Base-by-base conservation (phyloP, 1,284 basidiomycete species). In the Ganoderma meredithae region DNA sequence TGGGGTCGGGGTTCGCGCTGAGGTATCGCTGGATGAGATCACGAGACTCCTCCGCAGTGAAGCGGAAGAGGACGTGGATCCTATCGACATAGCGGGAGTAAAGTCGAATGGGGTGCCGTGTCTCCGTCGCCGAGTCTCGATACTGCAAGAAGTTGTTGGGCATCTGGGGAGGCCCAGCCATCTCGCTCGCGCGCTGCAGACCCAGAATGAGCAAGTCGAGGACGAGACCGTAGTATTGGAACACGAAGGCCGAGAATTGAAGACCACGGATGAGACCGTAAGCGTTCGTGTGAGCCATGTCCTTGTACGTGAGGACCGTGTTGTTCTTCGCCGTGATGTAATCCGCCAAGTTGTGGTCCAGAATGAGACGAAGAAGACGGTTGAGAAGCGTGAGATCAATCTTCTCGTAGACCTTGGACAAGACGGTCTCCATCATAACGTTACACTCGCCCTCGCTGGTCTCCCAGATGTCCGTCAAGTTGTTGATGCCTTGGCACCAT, bases 241-340 rank as follows among this genome's bases (percentile, higher is more conserved):
- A 98, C 74, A 98, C 95, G 79, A 98, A 99, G 43, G 94, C 94
- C 6, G 95, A 97, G 85, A 98, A 98, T 77, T 98, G 96, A 31
- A 98, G 86, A 70, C 96, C 97, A 73, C 96, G 92, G 73, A 98
- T 98, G 70, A 98, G 86, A 79, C 96, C 97, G 71, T 93, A 96
- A 0, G 93, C 94, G 71, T 97, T 97, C 56, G 93, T 95, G 77
- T 96, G 95, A 0, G 95, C 94, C 94, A 96, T 96, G 72, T 95
- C 92, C 83, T 97, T 97, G 85, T 97, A 97, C 0, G 95, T 97
- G 73, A 97, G 79, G 5, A 94, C 92, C 0, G 94, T 95, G 80
- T 98, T 99, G 84, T 98, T 98, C 88, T 98, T 98, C 27, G 96
- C 94, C 2, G 96, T 99, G 79, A 98, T 98, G 81, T 98, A 99